Conservation (phyloP, 495 filamentous ascomycete species). For the Trichoderma parareesei region DNA sequence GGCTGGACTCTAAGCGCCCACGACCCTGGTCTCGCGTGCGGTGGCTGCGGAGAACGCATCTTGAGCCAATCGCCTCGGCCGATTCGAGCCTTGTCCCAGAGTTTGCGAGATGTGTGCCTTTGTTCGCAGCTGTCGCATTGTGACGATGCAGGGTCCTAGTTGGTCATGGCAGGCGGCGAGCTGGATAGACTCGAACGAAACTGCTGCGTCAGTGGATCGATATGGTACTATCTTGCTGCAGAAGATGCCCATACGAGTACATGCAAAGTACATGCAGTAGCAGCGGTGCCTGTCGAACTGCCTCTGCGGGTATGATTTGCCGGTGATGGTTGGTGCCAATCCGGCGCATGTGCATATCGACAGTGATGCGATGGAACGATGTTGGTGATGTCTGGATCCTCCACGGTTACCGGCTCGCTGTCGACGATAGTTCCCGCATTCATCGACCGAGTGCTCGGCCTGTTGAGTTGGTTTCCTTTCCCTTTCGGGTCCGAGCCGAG, state of each 20-base stretch:
- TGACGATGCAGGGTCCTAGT: background rate
- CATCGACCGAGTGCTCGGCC: background rate
- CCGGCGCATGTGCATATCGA: background rate
- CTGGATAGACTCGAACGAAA: background rate
- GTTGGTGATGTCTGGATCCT: background rate
- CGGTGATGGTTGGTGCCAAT: background rate
- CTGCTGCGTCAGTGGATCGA: background rate
- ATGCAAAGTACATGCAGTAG: background rate
- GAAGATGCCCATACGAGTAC: background rate
- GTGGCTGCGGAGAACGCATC: background rate
- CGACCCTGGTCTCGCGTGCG: constrained; percentile 1
- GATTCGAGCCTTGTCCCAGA: background rate
- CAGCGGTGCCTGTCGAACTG: background rate
- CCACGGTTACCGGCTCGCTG: background rate
- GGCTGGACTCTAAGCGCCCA: constrained; percentile 2
- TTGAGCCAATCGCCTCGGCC: background rate
- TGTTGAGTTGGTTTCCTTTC: background rate
- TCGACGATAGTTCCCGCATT: background rate
- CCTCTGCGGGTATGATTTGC: background rate
- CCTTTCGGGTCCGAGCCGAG: background rate
- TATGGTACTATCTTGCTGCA: background rate
- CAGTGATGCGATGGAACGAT: background rate
- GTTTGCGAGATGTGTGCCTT: background rate
- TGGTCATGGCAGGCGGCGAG: background rate
- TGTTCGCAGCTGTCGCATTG: too few relatives aligned